These are phyloP conservation scores for Bothriochloa decipiens DNA, from an alignment of 176 grass and related monocot species.

Conservation along the genomic window DNA sequence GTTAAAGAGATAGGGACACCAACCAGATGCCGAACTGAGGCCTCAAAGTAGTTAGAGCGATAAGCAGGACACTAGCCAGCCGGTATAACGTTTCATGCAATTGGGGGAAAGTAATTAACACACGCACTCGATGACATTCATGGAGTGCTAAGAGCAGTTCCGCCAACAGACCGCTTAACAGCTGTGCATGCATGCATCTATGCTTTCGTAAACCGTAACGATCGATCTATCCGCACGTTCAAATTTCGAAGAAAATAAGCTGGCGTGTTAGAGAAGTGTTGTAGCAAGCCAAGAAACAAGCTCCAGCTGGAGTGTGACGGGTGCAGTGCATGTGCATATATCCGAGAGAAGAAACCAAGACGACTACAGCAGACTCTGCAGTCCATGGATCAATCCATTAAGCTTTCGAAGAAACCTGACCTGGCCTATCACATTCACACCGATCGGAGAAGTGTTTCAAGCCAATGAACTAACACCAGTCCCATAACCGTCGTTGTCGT, in stretches of 20 bases:
- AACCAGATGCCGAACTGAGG: not conserved
- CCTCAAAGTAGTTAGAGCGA: too few relatives aligned
- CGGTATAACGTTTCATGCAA: too few relatives aligned
- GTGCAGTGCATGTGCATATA: too few relatives aligned
- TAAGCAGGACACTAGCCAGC: too few relatives aligned
- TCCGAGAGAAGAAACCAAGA: not conserved
- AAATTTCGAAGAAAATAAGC: too few relatives aligned
- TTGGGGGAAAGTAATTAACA: not conserved
- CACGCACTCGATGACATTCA: not conserved
- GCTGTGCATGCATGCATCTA: too few relatives aligned
- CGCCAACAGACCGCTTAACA: too few relatives aligned
- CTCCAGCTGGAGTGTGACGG: too few relatives aligned
- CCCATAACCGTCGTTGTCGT: not conserved
- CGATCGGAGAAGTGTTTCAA: not conserved
- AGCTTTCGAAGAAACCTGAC: slow-evolving; percentile 2
- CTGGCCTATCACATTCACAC: not conserved
- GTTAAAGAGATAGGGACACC: not conserved
- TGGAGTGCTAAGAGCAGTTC: too few relatives aligned
- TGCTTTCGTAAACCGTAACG: not conserved
- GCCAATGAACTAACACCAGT: not conserved
- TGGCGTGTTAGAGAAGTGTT: not conserved
- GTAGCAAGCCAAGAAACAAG: not conserved
- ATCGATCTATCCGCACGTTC: too few relatives aligned
- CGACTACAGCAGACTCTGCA: not conserved
- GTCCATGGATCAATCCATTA: not conserved